Base-by-base conservation (phyloP, 768 basidiomycete species). In the Favolaschia claudopus region DNA sequence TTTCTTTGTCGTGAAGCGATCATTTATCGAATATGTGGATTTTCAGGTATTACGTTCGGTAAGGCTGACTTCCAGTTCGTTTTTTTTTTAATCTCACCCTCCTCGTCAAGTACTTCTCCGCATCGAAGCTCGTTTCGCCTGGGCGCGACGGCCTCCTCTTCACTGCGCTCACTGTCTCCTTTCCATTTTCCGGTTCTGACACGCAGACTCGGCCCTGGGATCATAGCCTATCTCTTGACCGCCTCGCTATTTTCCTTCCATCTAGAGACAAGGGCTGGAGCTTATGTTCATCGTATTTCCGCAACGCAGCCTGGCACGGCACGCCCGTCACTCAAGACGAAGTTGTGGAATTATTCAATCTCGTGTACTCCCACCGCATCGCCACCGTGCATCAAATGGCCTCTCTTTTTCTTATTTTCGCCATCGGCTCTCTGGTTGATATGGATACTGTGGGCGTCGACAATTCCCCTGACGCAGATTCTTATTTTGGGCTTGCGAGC, bases 291-390 rank as follows among this genome's bases (percentile, higher is more conserved):
- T 75, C 76, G 5, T 84, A 77, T 59, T 62, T 82, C 58, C 76
- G 74, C 44, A 75, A 79, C 24, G 67, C 74, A 1, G 73, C 79
- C 12, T 83, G 78, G 76, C 65, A 76, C 49, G 78, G 77, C 58
- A 78, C 76, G 55, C 80, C 80, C 2, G 73, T 84, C 49, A 70
- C 67, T 49, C 77, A 82, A 7, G 77, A 77, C 52, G 82, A 84
- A 53, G 75, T 82, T 37, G 71, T 82, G 5, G 74, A 84, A 37
- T 79, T 62, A 22, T 13, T 55, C 17, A 47, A 54, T 1, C 33
- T 39, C 5, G 36, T 64, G 9, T 64, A 33, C 31, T 12, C 22
- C 28, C 20, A 28, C 12, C 1, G 31, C 42, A 13, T 3, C 27
- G 19, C n/a, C 37, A 59, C 46, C 24, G 19, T 58, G 9, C 67